Conservation (phyloP, 1,139 yeast species). For the Candida sp. region DNA sequence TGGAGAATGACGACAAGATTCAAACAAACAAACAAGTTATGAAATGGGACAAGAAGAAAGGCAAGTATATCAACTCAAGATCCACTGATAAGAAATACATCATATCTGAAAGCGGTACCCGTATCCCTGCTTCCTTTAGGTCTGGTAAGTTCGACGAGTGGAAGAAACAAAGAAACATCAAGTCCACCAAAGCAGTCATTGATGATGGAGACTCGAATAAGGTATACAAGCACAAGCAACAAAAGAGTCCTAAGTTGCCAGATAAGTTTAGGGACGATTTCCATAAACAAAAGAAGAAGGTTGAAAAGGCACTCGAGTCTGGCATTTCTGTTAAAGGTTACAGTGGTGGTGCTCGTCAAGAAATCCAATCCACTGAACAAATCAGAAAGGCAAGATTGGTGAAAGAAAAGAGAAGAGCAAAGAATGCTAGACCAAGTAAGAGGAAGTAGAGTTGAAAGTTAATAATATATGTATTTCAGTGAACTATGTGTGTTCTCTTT, state of each 20-base stretch:
- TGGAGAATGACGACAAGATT: conserved; percentile 77
- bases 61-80: conserved; percentile 83
- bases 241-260: conserved; percentile 85
- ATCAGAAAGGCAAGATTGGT: conserved; percentile 77
- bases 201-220: conserved; percentile 37
- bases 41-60: conserved; percentile 95
- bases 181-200: conserved; percentile 32
- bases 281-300: conserved; percentile 82
- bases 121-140: conserved; percentile 89
- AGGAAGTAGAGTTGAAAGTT: conserved; percentile 23
- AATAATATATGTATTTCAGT: conserved; percentile 3
- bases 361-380: conserved; percentile 70
- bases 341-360: conserved; percentile 56
- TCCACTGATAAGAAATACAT: conserved; percentile 87
- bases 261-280: conserved; percentile 91
- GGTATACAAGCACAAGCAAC: conserved; percentile 74
- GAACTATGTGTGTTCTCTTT: conserved; percentile 28
- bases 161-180: conserved; percentile 73
- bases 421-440: conserved; percentile 80
- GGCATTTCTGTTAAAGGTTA: conserved; percentile 81
- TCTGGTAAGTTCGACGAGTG: conserved; percentile 94
- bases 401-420: conserved; percentile 76
- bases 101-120: conserved; percentile 94
- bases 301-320: conserved; percentile 76
- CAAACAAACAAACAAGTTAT: conserved; percentile 71